phyloP scores from a whole-genome alignment of 192 early-diverging fungal genomes.

The Diversispora eburnea region DNA sequence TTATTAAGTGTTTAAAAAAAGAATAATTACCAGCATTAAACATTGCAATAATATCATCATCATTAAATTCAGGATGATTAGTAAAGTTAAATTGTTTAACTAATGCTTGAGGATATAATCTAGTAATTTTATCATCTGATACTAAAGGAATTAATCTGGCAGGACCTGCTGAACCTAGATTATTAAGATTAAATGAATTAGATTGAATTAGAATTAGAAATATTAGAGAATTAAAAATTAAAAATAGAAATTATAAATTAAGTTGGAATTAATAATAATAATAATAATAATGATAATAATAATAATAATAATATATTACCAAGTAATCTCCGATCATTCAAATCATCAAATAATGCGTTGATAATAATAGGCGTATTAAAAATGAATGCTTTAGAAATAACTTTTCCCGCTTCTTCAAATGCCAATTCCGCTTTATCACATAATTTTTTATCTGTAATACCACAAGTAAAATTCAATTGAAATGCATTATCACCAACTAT shows the following conservation, averaged over 20 bases:
- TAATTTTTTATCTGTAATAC: neutral
- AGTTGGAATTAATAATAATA: slow-evolving; percentile 20
- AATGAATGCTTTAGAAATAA: slow-evolving; percentile 30
- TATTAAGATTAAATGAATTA: neutral
- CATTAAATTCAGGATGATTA: slow-evolving; percentile 24
- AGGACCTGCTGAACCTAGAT: slow-evolving; percentile 33
- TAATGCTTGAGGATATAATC: slow-evolving; percentile 44
- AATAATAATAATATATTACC: neutral
- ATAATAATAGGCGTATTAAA: slow-evolving; percentile 31
- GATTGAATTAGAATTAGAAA: slow-evolving; percentile 10
- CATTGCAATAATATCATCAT: slow-evolving; percentile 35
- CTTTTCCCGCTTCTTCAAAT: slow-evolving; percentile 31
- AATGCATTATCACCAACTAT: neutral
- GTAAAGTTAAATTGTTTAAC: slow-evolving; percentile 40
- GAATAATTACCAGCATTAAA: slow-evolving; percentile 30
- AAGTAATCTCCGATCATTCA: slow-evolving; percentile 17
- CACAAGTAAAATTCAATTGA: neutral
- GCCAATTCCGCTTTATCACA: slow-evolving; percentile 32
- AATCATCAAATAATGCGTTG: slow-evolving; percentile 33
- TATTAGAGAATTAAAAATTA: slow-evolving; percentile 4
- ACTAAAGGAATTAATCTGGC: slow-evolving; percentile 36
- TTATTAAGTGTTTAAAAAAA: slow-evolving; percentile 28
- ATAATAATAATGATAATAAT: neutral
- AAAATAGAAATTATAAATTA: slow-evolving; percentile 7
- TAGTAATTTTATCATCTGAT: slow-evolving; percentile 30